These are phyloP conservation scores for Diplocarpon rosae DNA, from an alignment of 2,329 filamentous ascomycete species.

Conservation along the genomic window DNA sequence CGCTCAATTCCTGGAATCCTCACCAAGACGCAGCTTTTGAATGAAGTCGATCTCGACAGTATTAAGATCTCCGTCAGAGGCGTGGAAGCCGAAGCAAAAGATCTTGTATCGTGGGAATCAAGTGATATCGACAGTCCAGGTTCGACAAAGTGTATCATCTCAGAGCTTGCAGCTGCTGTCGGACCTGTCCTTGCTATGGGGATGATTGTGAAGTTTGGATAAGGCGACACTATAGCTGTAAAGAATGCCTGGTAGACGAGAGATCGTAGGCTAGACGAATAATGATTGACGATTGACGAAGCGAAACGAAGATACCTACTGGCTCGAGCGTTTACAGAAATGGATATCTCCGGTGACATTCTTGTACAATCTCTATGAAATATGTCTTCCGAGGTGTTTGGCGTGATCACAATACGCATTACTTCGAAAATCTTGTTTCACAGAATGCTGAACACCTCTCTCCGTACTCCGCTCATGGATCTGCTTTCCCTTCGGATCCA, in stretches of 20 bases:
- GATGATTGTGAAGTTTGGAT: constrained; percentile 37
- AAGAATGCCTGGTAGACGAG: background rate
- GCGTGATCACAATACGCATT: constrained; percentile 10
- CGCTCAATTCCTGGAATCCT: constrained; percentile 59
- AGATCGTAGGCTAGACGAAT: background rate
- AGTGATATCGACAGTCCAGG: constrained; percentile 38
- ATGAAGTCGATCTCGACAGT: constrained; percentile 43
- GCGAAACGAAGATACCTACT: too few relatives aligned
- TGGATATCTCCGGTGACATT: too few relatives aligned
- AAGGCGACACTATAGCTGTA: background rate
- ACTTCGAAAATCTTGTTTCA: constrained; percentile 15
- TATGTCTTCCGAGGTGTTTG: too few relatives aligned
- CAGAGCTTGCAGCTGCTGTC: constrained; percentile 55
- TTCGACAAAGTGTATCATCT: constrained; percentile 50
- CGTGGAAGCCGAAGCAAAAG: constrained; percentile 33
- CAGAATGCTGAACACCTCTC: constrained; percentile 19
- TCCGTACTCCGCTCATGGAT: constrained; percentile 22
- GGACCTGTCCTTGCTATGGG: constrained; percentile 47
- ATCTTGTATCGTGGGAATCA: constrained; percentile 49
- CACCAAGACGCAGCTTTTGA: constrained; percentile 39
- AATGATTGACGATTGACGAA: background rate
- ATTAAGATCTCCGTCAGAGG: constrained; percentile 38
- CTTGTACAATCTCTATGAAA: too few relatives aligned
- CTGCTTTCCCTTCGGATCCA: constrained; percentile 17
- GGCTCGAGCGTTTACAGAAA: too few relatives aligned